These are phyloP conservation scores for Backusella westeae DNA, from an alignment of 192 early-diverging fungal genomes.

Conservation along the genomic window DNA sequence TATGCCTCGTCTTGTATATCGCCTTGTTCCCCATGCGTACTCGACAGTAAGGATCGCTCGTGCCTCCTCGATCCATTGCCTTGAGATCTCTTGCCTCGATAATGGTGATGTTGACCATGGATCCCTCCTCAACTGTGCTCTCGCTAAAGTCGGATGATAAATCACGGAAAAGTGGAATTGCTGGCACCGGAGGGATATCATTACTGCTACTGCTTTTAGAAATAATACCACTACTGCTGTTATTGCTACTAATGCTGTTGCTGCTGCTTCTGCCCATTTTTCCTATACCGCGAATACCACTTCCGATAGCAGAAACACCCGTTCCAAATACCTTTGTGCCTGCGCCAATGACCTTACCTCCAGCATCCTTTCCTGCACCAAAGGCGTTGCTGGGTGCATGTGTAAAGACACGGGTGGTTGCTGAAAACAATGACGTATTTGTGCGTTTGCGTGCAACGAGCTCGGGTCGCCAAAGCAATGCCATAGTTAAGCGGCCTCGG, in stretches of 20 bases:
- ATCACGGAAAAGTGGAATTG: background rate
- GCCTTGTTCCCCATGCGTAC: constrained; percentile 57
- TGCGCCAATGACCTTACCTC: constrained; percentile 47
- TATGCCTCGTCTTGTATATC: constrained; percentile 62
- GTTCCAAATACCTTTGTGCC: constrained; percentile 32
- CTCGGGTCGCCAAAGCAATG: constrained; percentile 59
- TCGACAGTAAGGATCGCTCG: constrained; percentile 71
- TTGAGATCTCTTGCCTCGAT: constrained; percentile 43
- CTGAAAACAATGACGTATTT: constrained; percentile 21
- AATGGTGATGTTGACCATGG: constrained; percentile 40
- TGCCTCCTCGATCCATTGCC: constrained; percentile 47
- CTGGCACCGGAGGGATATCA: constrained; percentile 18
- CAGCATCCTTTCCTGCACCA: constrained; percentile 47
- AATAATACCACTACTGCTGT: background rate
- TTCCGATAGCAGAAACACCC: constrained; percentile 15
- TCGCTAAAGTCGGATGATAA: background rate
- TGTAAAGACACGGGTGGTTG: constrained; percentile 46
- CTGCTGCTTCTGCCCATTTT: constrained; percentile 26
- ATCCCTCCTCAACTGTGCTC: constrained; percentile 22
- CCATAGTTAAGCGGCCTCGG: constrained; percentile 29
- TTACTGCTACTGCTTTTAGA: constrained; percentile 40
- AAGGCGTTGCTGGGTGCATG: constrained; percentile 51
- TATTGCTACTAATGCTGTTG: constrained; percentile 11
- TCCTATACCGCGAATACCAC: constrained; percentile 16
- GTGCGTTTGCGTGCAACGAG: constrained; percentile 34